These are phyloP conservation scores for Tuber umbilicatum DNA, from an alignment of 495 filamentous ascomycete species.

Conservation along the genomic window DNA sequence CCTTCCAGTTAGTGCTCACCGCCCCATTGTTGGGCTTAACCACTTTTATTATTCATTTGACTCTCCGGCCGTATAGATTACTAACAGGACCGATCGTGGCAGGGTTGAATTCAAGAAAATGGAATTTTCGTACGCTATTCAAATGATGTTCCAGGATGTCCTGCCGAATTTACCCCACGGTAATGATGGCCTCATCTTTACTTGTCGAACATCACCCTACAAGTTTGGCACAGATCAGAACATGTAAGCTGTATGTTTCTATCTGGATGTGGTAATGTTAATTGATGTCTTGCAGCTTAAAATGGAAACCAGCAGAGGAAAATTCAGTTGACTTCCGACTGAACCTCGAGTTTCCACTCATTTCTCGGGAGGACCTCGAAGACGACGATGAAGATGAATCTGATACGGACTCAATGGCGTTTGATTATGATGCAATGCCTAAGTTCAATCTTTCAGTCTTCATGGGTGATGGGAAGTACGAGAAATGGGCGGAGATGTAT, in stretches of 20 bases:
- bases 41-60: background rate
- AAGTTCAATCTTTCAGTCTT: constrained; percentile 52
- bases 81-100: constrained; percentile 8
- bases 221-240: constrained; percentile 70
- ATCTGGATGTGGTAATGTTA: background rate
- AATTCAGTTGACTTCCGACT: constrained; percentile 91
- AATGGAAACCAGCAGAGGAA: constrained; percentile 91
- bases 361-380: constrained; percentile 57
- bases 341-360: constrained; percentile 63
- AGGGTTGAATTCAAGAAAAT: constrained; percentile 76
- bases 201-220: constrained; percentile 77
- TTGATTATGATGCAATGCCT: constrained; percentile 58
- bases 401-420: constrained; percentile 13
- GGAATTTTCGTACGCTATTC: constrained; percentile 78
- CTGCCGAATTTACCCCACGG: constrained; percentile 80
- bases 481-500: constrained; percentile 57
- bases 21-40: background rate
- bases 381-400: constrained; percentile 21
- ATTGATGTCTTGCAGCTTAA: constrained; percentile 64
- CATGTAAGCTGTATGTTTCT: constrained; percentile 21
- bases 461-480: constrained; percentile 54
- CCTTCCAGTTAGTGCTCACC: constrained; percentile 50
- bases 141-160: constrained; percentile 80
- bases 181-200: constrained; percentile 96
- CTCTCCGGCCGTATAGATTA: background rate